phyloP scores from a whole-genome alignment of 371 early-diverging fungal genomes.

The Phascolomyces articulosus region DNA sequence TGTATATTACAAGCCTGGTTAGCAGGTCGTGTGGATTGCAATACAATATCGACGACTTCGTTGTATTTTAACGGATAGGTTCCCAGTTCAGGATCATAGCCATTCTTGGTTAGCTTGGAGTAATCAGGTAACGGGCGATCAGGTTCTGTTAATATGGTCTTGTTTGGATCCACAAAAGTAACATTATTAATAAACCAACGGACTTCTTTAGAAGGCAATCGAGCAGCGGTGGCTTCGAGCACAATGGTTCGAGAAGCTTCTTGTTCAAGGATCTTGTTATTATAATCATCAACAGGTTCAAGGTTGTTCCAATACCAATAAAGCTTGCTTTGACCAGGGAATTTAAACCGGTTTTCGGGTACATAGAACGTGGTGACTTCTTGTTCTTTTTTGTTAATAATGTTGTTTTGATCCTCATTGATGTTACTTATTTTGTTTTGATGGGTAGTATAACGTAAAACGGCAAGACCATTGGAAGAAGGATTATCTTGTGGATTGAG shows the following conservation, averaged over 20 bases:
- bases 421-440: no score
- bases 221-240: constrained; percentile 11
- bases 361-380: not conserved
- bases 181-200: constrained; percentile 36
- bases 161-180: constrained; percentile 21
- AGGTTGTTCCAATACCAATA: not conserved
- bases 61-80: constrained; percentile 23
- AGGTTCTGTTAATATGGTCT: constrained; percentile 14
- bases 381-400: not conserved
- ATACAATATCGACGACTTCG: constrained; percentile 39
- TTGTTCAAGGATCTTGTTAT: not conserved
- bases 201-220: constrained; percentile 6
- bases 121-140: constrained; percentile 5
- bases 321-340: constrained; percentile 8
- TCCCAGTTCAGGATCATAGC: constrained; percentile 17
- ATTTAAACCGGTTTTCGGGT: constrained; percentile 12
- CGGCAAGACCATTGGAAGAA: constrained; percentile 16
- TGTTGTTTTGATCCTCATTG: no score
- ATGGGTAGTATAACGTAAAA: constrained; percentile 15
- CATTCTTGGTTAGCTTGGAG: not conserved
- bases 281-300: not conserved
- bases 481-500: constrained; percentile 5
- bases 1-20: constrained; percentile 35
- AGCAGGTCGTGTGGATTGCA: constrained; percentile 27
- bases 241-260: constrained; percentile 12